These are phyloP conservation scores for Colletotrichum coccodes DNA, from an alignment of 2,329 filamentous ascomycete species.

Conservation along the genomic window DNA sequence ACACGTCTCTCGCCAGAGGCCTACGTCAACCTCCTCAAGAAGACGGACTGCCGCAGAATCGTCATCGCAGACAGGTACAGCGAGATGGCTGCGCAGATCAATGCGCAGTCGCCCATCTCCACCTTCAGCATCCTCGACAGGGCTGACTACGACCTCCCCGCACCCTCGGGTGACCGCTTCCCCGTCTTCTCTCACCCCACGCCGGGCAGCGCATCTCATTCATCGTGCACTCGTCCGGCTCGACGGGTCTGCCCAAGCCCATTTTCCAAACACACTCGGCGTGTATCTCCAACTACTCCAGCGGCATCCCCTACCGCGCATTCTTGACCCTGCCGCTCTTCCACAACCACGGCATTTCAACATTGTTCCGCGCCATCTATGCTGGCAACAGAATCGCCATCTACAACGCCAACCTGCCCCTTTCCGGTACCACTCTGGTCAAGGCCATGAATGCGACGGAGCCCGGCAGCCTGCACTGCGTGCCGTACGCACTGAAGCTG, in stretches of 20 bases:
- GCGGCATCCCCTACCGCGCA: slow-evolving; percentile 52
- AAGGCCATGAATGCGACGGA: slow-evolving; percentile 49
- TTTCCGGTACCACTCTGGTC: slow-evolving; percentile 56
- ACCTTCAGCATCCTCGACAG: slow-evolving; percentile 35
- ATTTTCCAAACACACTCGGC: slow-evolving; percentile 62
- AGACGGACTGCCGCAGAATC: slow-evolving; percentile 47
- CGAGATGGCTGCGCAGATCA: slow-evolving; percentile 32
- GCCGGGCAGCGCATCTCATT: slow-evolving; percentile 36
- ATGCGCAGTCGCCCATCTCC: slow-evolving; percentile 38
- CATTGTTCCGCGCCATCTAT: slow-evolving; percentile 57
- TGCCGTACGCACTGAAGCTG: slow-evolving; percentile 68
- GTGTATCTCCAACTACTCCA: slow-evolving; percentile 55
- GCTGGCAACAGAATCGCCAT: slow-evolving; percentile 56
- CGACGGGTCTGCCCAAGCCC: slow-evolving; percentile 65
- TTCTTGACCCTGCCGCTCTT: slow-evolving; percentile 61
- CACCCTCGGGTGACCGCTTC: slow-evolving; percentile 29
- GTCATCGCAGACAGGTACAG: slow-evolving; percentile 30
- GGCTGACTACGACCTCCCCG: slow-evolving; percentile 26
- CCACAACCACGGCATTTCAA: slow-evolving; percentile 61
- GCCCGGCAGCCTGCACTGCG: slow-evolving; percentile 62
- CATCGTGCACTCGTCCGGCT: slow-evolving; percentile 54
- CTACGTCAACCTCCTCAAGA: slow-evolving; percentile 56
- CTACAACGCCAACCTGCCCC: slow-evolving; percentile 58
- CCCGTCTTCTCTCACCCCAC: slow-evolving; percentile 30
- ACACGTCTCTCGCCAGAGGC: slow-evolving; percentile 62